Evolutionary conservation across 768 basidiomycete species (phyloP), one percentile per base, ranked within the genome.

Genomic region (Antrodiella citrinella): DNA sequence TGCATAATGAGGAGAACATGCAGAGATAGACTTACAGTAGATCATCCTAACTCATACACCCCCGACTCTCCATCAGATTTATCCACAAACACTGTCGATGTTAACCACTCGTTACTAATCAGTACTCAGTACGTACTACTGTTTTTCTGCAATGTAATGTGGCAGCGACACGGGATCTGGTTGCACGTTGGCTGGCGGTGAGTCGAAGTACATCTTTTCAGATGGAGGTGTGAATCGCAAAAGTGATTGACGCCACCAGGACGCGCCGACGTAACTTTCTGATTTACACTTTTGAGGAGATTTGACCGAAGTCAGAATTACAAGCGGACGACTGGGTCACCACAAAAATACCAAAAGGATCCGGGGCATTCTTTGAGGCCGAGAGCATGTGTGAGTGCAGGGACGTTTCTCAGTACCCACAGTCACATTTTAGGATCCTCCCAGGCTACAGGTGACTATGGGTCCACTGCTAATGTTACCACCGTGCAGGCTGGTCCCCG

Each of bases 161-260:
- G 15, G 30, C 7, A 35, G 30, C 30, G 30, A 35, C 30, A 15
- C 30, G 15, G 30, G 30, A 35, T 35, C 30, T 40, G 39, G 53
- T 38, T 19, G 25, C 51, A 45, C 44, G 51, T 20, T 43, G 42
- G 45, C 54, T 48, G 46, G 51, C 50, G 51, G 44, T 21, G 40
- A 24, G 11, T 39, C 45, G 4, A 10, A 45, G 39, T 47, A 49
- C 50, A 25, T 35, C 40, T n/a, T 22, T 48, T 50, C 53, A 48
- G 24, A n/a, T 19, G 41, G 40, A 19, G 20, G 30, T 45, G 39
- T 23, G 30, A 45, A 51, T 43, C 47, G 20, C 44, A 35, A 24
- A 26, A 21, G 38, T 24, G 47, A 5, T 20, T 9, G 21, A 21
- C 46, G 35, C 35, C 47, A 42, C 45, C 38, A 24, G 26, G 48